Base-by-base conservation (phyloP, 345 rosid species). In the Eucalyptus tenuipes region DNA sequence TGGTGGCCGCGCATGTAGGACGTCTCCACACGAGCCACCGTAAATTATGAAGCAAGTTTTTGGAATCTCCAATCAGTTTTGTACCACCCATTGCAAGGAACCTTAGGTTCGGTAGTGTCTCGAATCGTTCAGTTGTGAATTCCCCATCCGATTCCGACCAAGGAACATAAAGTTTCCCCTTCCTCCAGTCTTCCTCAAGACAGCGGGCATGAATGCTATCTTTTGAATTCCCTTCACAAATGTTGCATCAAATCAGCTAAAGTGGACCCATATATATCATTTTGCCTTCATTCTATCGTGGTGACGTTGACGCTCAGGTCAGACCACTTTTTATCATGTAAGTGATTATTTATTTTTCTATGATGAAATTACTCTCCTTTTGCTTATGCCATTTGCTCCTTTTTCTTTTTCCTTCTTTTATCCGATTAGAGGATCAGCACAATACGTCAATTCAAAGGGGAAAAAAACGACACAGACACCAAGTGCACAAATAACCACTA, bases 381-480 rank as follows among this genome's bases (percentile, higher is more conserved):
- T 2, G 22, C 4, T 3, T 33, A 22, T 15, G 79, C 22, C 3
- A 10, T 29, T 37, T 10, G 9, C 61, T 31, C 85, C 42, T 11
- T 8, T 15, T 48, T 20, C 47, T 14, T 31, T 3, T 31, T 16
- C 11, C 24, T 31, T 31, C 42, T 16, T 7, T n/a, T 64, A 64
- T n/a, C 18, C 3, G 4, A n/a, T 3, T 64, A 2, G 37, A n/a
- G 75, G 3, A 64, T 11, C 20, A 7, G 3, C 0, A 0, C 10
- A 64, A 64, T 7, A 64, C 2, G 2, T 64, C 40, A 61, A 2
- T 1, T 27, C 33, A 61, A 61, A 16, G 68, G 33, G 0, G 5
- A 61, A 61, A 13, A 12, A 6, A 16, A 7, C 5, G 0, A n/a
- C 2, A 66, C 3, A 0, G 4, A 66, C 79, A 31, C 22, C 40